Evolutionary conservation across 345 rosid genomes (phyloP), one percentile per base, ranked within the genome.

Genomic region (Corchorus olitorius): DNA sequence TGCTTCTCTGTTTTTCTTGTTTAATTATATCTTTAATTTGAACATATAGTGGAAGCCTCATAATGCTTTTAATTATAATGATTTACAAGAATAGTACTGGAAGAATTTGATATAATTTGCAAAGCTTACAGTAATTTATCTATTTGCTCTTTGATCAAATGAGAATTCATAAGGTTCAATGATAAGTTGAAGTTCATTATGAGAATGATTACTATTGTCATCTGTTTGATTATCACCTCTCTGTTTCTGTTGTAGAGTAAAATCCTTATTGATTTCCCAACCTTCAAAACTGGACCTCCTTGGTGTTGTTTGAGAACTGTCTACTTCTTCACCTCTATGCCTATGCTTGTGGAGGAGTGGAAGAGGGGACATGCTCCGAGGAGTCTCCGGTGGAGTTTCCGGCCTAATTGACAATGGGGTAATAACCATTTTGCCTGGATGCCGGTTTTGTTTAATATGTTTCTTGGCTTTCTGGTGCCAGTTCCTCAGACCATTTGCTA

Each of bases 381-480:
- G 27, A 27, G 27, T 27, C 27, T 27, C 27, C 27, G 94, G 81
- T 0, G 94, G 96, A 39, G 96, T 87, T 0, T 81, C 20, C 15
- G 93, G 89, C 20, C 92, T 61, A 60, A 93, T 93, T 0, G 97
- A 91, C 62, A 88, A 73, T 15, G 89, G 92, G 0, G 92, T 83
- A 27, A 27, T 27, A 27, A 27, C 27, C 2, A 74, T 78, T 0
- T 92, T 87, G 43, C 83, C 70, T 19, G 88, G 85, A 0, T 86
- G 73, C 52, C 37, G 75, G 0, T 87, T 89, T 49, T 88, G 93
- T 83, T 86, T 93, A 2, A 87, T 60, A 22, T 92, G 87, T 72
- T 88, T 93, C 86, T 83, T 92, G 1, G 97, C 97, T 3, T 87
- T 60, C 45, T 85, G 91, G 77, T 89, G 97, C 99, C 98, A 92